Conservation (phyloP, 2,329 filamentous ascomycete genomes). For the Fusarium irregulare region DNA sequence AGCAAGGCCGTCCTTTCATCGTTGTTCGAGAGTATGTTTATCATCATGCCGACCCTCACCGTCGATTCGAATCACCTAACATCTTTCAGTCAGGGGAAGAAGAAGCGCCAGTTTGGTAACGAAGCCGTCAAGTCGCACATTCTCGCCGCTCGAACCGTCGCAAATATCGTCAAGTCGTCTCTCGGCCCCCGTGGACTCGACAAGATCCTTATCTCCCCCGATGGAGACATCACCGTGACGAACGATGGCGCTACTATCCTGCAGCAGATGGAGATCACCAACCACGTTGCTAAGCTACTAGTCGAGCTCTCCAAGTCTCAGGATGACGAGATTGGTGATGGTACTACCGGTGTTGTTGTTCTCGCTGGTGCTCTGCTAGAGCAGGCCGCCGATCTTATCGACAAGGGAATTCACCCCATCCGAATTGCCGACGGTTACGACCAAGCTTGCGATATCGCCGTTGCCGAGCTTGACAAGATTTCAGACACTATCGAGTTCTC, state of each 20-base stretch:
- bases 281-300: slow-evolving; percentile 96
- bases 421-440: slow-evolving; percentile 98
- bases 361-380: slow-evolving; percentile 93
- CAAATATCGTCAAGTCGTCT: slow-evolving; percentile 97
- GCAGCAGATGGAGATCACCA: slow-evolving; percentile 98
- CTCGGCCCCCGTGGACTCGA: slow-evolving; percentile 95
- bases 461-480: slow-evolving; percentile 91
- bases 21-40: slow-evolving; percentile 92
- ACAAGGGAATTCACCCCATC: slow-evolving; percentile 99
- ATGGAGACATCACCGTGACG: slow-evolving; percentile 98
- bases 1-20: slow-evolving; percentile 96
- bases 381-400: slow-evolving; percentile 96
- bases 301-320: slow-evolving; percentile 98
- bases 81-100: slow-evolving; percentile 84
- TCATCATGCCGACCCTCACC: slow-evolving; percentile 4
- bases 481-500: slow-evolving; percentile 91
- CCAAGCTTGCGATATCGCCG: slow-evolving; percentile 95
- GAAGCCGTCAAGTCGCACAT: slow-evolving; percentile 99
- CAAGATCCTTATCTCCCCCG: slow-evolving; percentile 98
- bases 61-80: slow-evolving; percentile 34
- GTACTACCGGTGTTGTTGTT: slow-evolving; percentile 97
- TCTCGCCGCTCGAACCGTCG: slow-evolving; percentile 92
- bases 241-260: slow-evolving; percentile 99
- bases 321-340: slow-evolving; percentile 98
- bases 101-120: slow-evolving; percentile 95